Base-by-base conservation (phyloP, 352 stramenopile species). In the Globisporangium yorkense region DNA sequence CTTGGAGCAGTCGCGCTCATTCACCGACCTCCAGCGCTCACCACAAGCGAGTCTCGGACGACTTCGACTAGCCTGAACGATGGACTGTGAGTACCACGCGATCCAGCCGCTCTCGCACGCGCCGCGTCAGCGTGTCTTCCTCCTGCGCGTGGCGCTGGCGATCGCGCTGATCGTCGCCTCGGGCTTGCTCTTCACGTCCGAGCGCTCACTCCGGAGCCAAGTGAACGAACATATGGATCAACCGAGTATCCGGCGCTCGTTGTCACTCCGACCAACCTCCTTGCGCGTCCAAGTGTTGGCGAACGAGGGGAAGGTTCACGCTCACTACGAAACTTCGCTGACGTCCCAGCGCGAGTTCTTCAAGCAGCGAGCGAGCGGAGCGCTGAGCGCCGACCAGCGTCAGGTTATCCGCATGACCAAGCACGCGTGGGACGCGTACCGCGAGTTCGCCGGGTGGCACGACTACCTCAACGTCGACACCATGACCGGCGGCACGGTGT, bases 371-470 rank as follows among this genome's bases (percentile, higher is more conserved):
- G 50, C 57, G 4, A 18, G 54, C 20, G 43, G 43, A 5, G 24
- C 33, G 2, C 69, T 80, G 49, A 84, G 52, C 27, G 35, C 52
- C 15, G 77, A 87, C 43, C 78, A 88, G 29, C 33, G 61, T 45
- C 49, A 68, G 15, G 75, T 87, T 5, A 63, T 87, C 3, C 59
- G 65, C 40, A 87, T 87, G 74, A 74, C 75, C n/a, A 62, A 65
- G 20, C 74, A 84, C 43, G 75, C 77, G 1, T 87, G 79, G 79
- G 13, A 62, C 5, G 77, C 67, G 33, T 89, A 89, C 59, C 70
- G 69, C 5, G 54, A 67, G 2, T 64, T 66, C 41, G 77, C 61
- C 21, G 54, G 59, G 31, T 80, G 75, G 66, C 53, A 47, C 1
- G 76, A 87, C 58, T 71, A 57, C 31, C 58, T 89, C 15, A 50